Evolutionary conservation across 352 stramenopile genomes (phyloP).

Genomic region (Globisporangium rhizosaccharum): DNA sequence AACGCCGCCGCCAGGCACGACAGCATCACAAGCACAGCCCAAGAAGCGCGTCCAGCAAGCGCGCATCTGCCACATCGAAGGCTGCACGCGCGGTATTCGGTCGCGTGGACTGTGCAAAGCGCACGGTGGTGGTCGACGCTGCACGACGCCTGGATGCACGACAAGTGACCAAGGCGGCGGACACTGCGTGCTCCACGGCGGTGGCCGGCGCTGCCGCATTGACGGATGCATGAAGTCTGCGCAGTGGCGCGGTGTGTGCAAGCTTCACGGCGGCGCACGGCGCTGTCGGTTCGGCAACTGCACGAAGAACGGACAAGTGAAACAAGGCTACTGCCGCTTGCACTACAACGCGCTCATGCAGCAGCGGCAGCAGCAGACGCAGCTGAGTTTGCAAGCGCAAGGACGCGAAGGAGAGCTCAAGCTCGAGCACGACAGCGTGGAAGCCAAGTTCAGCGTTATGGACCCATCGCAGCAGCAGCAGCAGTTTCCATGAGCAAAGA

Average conservation of each 20-base stretch:
- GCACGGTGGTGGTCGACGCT: conserved; percentile 58
- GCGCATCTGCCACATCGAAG: conserved; percentile 67
- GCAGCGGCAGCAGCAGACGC: conserved; percentile 26
- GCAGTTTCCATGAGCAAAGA: not conserved
- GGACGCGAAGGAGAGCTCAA: conserved; percentile 1
- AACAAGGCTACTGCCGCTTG: conserved; percentile 74
- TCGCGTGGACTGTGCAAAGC: conserved; percentile 54
- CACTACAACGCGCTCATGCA: conserved; percentile 57
- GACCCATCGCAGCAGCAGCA: no score
- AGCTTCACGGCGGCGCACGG: conserved; percentile 80
- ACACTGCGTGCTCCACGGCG: conserved; percentile 80
- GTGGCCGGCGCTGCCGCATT: conserved; percentile 69
- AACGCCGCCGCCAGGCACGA: not conserved
- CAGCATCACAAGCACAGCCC: conserved; percentile 1
- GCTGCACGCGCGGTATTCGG: conserved; percentile 71
- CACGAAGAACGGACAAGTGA: conserved; percentile 79
- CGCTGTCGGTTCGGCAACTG: conserved; percentile 71
- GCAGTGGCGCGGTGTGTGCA: conserved; percentile 76
- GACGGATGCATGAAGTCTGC: conserved; percentile 79
- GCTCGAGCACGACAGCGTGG: not conserved
- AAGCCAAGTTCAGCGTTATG: no score
- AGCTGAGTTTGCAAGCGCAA: not conserved
- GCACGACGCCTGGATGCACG: conserved; percentile 68
- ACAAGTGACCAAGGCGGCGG: conserved; percentile 83
- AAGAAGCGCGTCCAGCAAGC: conserved; percentile 59